phyloP scores from a whole-genome alignment of 2,329 filamentous ascomycete genomes.

The Mycogone perniciosa region DNA sequence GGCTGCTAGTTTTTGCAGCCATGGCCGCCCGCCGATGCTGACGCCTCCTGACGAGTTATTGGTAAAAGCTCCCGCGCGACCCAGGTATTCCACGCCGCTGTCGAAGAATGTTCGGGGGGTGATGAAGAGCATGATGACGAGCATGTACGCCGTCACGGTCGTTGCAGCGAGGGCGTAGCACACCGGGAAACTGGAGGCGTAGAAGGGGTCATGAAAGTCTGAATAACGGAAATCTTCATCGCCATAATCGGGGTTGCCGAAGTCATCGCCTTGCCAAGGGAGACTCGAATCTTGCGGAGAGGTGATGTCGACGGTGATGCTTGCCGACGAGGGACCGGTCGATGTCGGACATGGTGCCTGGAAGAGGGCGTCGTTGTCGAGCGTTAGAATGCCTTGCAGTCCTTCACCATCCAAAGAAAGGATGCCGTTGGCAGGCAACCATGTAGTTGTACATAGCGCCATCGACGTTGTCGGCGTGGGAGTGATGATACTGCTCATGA shows the following conservation, averaged over 20 bases:
- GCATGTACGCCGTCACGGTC: slow-evolving; percentile 84
- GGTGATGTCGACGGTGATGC: slow-evolving; percentile 26
- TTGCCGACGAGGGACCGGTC: slow-evolving; percentile 11
- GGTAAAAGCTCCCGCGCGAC: slow-evolving; percentile 78
- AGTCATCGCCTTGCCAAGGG: slow-evolving; percentile 1
- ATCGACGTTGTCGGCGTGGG: slow-evolving; percentile 22
- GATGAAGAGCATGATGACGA: slow-evolving; percentile 89
- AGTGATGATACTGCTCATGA: not conserved
- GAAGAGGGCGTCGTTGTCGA: slow-evolving; percentile 55
- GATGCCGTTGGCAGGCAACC: slow-evolving; percentile 39
- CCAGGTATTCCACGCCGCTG: slow-evolving; percentile 74
- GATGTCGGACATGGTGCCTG: slow-evolving; percentile 25
- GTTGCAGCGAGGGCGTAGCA: slow-evolving; percentile 88
- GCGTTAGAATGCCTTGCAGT: slow-evolving; percentile 45
- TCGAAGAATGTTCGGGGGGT: slow-evolving; percentile 91
- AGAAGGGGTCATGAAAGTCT: slow-evolving; percentile 80
- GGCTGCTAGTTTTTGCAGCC: slow-evolving; percentile 80
- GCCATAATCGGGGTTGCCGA: not conserved
- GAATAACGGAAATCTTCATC: slow-evolving; percentile 28
- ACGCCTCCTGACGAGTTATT: slow-evolving; percentile 72
- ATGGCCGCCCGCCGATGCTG: slow-evolving; percentile 84
- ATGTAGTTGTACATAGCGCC: slow-evolving; percentile 34
- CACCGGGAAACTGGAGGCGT: slow-evolving; percentile 86
- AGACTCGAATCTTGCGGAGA: slow-evolving; percentile 28
- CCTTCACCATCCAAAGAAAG: slow-evolving; percentile 41